These are phyloP conservation scores for Discostella pseudostelligera DNA, from an alignment of 108 stramenopile genomes.

Conservation along the genomic window DNA sequence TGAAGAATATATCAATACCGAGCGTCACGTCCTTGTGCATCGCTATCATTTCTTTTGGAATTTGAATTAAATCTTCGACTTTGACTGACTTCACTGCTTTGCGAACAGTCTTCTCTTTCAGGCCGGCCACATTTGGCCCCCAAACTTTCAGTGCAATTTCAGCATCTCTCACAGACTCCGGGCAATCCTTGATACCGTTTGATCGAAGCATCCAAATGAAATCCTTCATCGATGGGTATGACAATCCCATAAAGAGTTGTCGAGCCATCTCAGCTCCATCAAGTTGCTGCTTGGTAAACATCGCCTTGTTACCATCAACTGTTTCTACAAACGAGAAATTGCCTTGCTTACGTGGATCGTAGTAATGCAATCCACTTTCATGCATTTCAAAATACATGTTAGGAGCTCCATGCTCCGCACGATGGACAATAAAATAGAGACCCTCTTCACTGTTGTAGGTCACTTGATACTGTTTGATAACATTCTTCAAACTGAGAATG, in stretches of 20 bases:
- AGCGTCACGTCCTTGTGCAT: neutral
- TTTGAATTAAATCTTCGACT: neutral
- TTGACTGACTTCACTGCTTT: neutral
- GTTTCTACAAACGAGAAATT: neutral
- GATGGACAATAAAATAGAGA: neutral
- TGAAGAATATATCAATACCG: too few species aligned
- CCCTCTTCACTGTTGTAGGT: slow-evolving; percentile 4
- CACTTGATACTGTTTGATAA: slow-evolving; percentile 2
- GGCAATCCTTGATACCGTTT: slow-evolving; percentile 13
- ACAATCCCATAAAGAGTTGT: neutral
- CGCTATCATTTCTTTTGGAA: neutral
- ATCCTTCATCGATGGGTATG: slow-evolving; percentile 8
- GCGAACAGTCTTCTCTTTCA: slow-evolving; percentile 10
- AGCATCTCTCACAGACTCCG: slow-evolving; percentile 13
- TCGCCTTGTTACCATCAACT: neutral
- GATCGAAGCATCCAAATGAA: slow-evolving; percentile 12
- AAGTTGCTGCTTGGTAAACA: slow-evolving; percentile 5
- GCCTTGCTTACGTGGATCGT: neutral
- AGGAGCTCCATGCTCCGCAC: slow-evolving; percentile 1
- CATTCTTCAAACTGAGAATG: neutral
- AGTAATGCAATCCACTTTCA: neutral
- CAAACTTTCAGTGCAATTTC: slow-evolving; percentile 10
- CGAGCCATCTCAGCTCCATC: slow-evolving; percentile 6
- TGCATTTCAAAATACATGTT: neutral
- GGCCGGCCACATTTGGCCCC: slow-evolving; percentile 9